Percentiles rank a stretch among this genome's conserved stretches.
These are phyloP conservation scores for Didymella pinodella DNA, from an alignment of 2,329 filamentous ascomycete genomes.

Conservation along the genomic window DNA sequence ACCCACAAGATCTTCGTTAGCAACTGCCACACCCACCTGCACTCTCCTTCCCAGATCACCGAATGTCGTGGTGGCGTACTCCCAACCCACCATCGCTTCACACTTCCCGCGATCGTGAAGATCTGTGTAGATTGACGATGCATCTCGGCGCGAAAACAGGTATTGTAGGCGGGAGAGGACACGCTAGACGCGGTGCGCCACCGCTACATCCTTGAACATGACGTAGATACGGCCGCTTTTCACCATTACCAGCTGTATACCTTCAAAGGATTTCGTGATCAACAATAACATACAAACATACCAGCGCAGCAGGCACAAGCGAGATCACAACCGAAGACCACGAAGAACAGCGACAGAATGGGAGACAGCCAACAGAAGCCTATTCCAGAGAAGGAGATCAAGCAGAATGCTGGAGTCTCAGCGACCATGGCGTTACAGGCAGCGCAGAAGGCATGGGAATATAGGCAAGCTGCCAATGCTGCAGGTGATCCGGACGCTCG, in stretches of 20 bases:
- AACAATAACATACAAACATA: conserved; percentile 5
- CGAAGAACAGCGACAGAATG: conserved; percentile 21
- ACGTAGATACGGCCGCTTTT: conserved; percentile 8
- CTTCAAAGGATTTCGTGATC: conserved; percentile 1
- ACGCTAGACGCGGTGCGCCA: conserved; percentile 17
- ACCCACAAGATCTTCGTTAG: not conserved
- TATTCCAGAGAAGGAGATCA: conserved; percentile 50
- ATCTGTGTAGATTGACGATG: conserved; percentile 14
- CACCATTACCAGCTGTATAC: conserved; percentile 11
- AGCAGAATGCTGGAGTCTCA: conserved; percentile 50
- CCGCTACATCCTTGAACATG: conserved; percentile 20
- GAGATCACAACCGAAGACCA: conserved; percentile 13
- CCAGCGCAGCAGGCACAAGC: conserved; percentile 12
- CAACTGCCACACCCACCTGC: conserved; percentile 3
- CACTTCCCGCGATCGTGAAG: conserved; percentile 5
- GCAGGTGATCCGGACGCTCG: conserved; percentile 50
- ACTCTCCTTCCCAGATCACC: conserved; percentile 2
- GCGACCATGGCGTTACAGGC: conserved; percentile 50
- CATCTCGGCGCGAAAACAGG: conserved; percentile 14
- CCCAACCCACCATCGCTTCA: conserved; percentile 2
- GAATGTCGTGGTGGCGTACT: not conserved
- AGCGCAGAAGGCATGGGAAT: conserved; percentile 49
- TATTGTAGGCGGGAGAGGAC: conserved; percentile 14
- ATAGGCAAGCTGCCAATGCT: conserved; percentile 52
- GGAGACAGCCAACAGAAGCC: conserved; percentile 23